These are phyloP conservation scores for Talaromyces sp. DNA, from an alignment of 2,329 filamentous ascomycete genomes.

Conservation along the genomic window DNA sequence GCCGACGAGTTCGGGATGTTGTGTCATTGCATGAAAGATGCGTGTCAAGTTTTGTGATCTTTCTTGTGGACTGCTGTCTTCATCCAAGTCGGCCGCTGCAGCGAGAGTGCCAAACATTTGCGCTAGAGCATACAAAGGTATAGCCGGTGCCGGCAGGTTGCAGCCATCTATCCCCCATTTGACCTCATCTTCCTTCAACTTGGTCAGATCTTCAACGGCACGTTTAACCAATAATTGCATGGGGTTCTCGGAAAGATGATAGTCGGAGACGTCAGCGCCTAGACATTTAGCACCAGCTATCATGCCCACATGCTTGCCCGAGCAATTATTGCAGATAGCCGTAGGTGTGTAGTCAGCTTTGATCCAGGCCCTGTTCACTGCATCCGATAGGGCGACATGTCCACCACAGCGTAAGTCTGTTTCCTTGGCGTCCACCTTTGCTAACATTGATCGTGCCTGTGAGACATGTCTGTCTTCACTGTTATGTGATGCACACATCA, in stretches of 20 bases:
- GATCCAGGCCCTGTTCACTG: slow-evolving; percentile 41
- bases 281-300: slow-evolving; percentile 42
- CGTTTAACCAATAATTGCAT: slow-evolving; percentile 40
- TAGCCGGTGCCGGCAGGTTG: slow-evolving; percentile 47
- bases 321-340: slow-evolving; percentile 46
- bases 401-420: slow-evolving; percentile 43
- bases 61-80: not conserved
- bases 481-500: slow-evolving; percentile 50
- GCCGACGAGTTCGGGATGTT: slow-evolving; percentile 44
- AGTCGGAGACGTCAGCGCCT: slow-evolving; percentile 29
- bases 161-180: slow-evolving; percentile 48
- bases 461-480: slow-evolving; percentile 42
- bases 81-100: slow-evolving; percentile 23
- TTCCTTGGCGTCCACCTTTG: slow-evolving; percentile 31
- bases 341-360: slow-evolving; percentile 37
- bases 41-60: slow-evolving; percentile 30
- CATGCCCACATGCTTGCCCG: slow-evolving; percentile 51
- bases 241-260: slow-evolving; percentile 37
- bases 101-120: slow-evolving; percentile 40
- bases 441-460: slow-evolving; percentile 40
- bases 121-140: slow-evolving; percentile 37
- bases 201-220: slow-evolving; percentile 37
- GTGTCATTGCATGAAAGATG: slow-evolving; percentile 44
- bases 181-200: slow-evolving; percentile 26
- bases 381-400: slow-evolving; percentile 36